Evolutionary conservation across 495 filamentous ascomycete species (phyloP).

Genomic region (Articulospora tetracladia): DNA sequence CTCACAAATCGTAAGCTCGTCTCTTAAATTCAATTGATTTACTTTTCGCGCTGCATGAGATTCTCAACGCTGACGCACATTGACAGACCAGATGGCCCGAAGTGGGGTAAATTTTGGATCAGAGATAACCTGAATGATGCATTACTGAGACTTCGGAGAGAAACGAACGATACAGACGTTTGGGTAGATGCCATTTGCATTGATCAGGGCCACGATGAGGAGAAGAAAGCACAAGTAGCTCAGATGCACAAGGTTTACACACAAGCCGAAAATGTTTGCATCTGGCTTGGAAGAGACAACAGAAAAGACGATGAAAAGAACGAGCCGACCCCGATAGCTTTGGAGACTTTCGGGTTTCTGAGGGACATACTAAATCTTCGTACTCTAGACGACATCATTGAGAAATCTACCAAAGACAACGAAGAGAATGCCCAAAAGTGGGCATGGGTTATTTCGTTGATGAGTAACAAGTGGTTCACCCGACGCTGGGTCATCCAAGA

Average conservation of each 20-base stretch:
- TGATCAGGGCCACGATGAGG: slow-evolving; percentile 21
- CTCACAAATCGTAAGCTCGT: neutral
- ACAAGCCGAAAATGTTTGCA: slow-evolving; percentile 13
- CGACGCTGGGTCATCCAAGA: slow-evolving; percentile 38
- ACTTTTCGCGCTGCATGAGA: too few relatives aligned
- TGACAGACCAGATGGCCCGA: too few relatives aligned
- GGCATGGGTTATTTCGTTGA: slow-evolving; percentile 26
- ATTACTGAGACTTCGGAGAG: neutral
- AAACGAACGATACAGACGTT: slow-evolving; percentile 6
- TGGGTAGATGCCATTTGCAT: slow-evolving; percentile 32
- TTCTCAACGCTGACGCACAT: too few relatives aligned
- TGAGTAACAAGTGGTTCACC: slow-evolving; percentile 33
- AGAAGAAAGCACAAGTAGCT: slow-evolving; percentile 25
- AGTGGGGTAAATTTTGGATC: slow-evolving; percentile 1
- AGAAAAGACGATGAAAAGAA: neutral
- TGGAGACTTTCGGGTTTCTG: slow-evolving; percentile 10
- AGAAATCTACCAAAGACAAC: neutral
- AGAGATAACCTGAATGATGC: slow-evolving; percentile 9
- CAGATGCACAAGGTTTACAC: slow-evolving; percentile 29
- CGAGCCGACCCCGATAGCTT: neutral
- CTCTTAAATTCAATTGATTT: too few relatives aligned
- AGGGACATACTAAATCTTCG: slow-evolving; percentile 11
- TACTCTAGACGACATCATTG: slow-evolving; percentile 15
- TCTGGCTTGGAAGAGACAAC: slow-evolving; percentile 13
- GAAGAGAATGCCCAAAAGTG: slow-evolving; percentile 19